A percentile compares a stretch with the other conserved stretches of the same genome.
Evolutionary conservation across 768 basidiomycete species (phyloP).

Genomic region (Tylopilus subfusipes): DNA sequence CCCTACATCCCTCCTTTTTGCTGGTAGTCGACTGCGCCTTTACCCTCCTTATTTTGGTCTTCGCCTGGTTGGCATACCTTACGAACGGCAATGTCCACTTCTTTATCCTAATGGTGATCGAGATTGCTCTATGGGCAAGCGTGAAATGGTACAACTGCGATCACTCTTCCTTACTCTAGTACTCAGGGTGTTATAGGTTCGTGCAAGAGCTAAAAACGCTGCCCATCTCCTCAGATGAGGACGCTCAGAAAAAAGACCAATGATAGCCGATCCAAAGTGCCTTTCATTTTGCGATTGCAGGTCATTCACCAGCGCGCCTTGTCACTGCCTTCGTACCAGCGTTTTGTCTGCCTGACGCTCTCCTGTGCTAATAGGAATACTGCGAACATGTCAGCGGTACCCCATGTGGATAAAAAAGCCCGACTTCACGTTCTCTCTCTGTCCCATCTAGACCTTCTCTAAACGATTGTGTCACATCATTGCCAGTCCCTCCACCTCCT

Average conservation of each 20-base stretch:
- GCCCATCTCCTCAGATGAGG: constrained; percentile 19
- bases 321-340: constrained; percentile 80
- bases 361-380: constrained; percentile 88
- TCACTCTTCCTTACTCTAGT: neutral
- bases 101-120: constrained; percentile 61
- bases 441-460: constrained; percentile 91
- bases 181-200: constrained; percentile 46
- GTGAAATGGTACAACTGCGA: constrained; percentile 64
- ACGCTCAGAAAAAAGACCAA: constrained; percentile 24
- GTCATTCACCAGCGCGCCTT: constrained; percentile 43
- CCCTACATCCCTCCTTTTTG: constrained; percentile 67
- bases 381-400: constrained; percentile 30
- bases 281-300: neutral
- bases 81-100: constrained; percentile 68
- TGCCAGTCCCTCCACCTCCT: constrained; percentile 49
- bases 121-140: constrained; percentile 69
- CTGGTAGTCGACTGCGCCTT: constrained; percentile 62
- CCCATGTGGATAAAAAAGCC: neutral
- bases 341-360: constrained; percentile 69
- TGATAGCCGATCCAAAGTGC: constrained; percentile 9
- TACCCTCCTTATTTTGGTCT: constrained; percentile 51
- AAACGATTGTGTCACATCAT: constrained; percentile 68
- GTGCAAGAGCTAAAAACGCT: constrained; percentile 55
- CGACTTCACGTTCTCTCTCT: constrained; percentile 80
- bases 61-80: constrained; percentile 54